Evolutionary conservation across 116 monocot genomes (phyloP), one percentile per base, ranked within the genome.

Genomic region (Dioscorea cayenensis): DNA sequence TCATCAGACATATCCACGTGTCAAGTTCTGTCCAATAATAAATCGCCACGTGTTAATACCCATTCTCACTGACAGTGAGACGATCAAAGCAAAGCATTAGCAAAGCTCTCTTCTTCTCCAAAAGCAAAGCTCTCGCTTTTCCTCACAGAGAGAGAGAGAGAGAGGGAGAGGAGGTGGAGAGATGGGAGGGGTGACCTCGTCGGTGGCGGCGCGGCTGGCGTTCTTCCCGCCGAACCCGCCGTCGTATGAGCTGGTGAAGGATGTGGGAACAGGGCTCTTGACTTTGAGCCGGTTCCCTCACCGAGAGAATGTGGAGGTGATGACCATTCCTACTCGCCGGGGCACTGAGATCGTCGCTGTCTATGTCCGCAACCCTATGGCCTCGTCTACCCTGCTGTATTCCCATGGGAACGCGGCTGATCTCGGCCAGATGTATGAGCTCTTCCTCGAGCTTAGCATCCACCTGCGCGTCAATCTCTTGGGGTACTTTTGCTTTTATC

Each of bases 371-470:
- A 71, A 91, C 64, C 91, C 91, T 32, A 64, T 78, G 70, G 91
- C 91, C 8, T 70, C 36, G 12, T 85, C 87, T 60, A 91, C 91
- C 50, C 29, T 91, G 28, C 85, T 91, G 29, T 91, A 85, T 75
- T 91, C 91, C 60, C 91, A 91, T 62, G 90, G 90, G 49, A 90
- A 90, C 82, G 90, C 90, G 51, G 82, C 90, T 20, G 90, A 90
- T 61, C 83, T 91, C 64, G 91, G 85, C 14, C 91, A 91, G 81
- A 81, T 91, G 75, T 91, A 85, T 76, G 87, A 91, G 77, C 85
- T 91, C 76, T 85, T 91, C 79, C 60, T 91, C 72, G 80, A 91
- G 70, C 87, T 91, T 60, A 77, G 77, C 76, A 74, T 85, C 78
- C 85, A 87, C 70, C 87, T 91, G 78, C 55, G 83, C 36, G 87